Base-by-base conservation (phyloP, 2,329 filamentous ascomycete species). In the Penicillium expansum region DNA sequence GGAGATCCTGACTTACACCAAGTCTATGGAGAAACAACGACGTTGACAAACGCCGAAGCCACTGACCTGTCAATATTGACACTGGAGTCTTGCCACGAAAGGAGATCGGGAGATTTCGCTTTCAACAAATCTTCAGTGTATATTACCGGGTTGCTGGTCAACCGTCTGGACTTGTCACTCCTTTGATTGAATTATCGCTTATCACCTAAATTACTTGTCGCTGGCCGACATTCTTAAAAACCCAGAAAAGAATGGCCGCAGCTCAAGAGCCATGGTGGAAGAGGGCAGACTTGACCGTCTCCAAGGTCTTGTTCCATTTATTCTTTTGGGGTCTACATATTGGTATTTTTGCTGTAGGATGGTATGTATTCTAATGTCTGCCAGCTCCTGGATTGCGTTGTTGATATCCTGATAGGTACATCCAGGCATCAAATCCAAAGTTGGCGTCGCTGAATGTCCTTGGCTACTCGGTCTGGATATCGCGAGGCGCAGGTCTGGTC, bases 401-500 rank as follows among this genome's bases (percentile, higher is more conserved):
- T 69, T 76, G 52, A 74, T 60, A 41, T 27, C 54, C 66, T 57
- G 8, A 58, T 65, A 96, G 92, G 91, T 90, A 81, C 69, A 88
- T 94, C 68, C 94, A 99, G 80, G 81, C 75, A 33, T 65, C 71
- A 5, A 89, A 96, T 69, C 60, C 72, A 10, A 84, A 85, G 56
- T 81, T 99, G 29, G 87, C 88, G 5, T 84, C 83, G 41, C 82
- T 99, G 45, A 99, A 99, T 75, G 83, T 79, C 0, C 84, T 99
- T 48, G 82, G 82, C 53, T 97, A 83, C 76, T 97, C 93, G 3
- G 94, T 99, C 55, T 99, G 93, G 93, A 85, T 97, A 57, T 97
- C 94, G 29, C 86, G 94, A 81, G 94, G 93, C 71, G 93, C 94
- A 52, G 94, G 92, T 67, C 78, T 99, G 39, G 89, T 90, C 6